These are phyloP conservation scores for Oryza meyeriana DNA, from an alignment of 176 grass and related monocot species.

Conservation along the genomic window DNA sequence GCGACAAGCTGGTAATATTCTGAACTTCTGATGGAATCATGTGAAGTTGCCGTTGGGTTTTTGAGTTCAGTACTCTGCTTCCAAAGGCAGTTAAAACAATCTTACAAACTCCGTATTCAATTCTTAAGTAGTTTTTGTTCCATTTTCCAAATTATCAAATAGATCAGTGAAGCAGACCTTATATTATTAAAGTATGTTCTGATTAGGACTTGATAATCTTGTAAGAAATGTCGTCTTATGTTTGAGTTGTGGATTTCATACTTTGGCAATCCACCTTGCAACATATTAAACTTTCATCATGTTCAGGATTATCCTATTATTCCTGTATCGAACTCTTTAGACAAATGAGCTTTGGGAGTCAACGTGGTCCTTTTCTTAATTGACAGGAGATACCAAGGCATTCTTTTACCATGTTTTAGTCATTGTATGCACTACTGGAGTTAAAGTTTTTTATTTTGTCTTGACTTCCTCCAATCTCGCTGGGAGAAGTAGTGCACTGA, in stretches of 20 bases:
- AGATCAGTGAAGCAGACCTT: neutral
- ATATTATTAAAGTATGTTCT: neutral
- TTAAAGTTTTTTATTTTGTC: slow-evolving; percentile 6
- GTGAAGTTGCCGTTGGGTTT: neutral
- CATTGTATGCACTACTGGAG: neutral
- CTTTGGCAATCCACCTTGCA: neutral
- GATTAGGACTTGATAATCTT: neutral
- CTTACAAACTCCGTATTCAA: neutral
- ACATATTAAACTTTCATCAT: neutral
- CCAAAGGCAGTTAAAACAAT: neutral
- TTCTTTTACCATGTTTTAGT: neutral
- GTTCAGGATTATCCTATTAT: neutral
- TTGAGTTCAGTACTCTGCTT: neutral
- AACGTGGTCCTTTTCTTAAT: neutral
- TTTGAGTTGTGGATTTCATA: neutral
- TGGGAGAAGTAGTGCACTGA: neutral
- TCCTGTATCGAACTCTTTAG: neutral
- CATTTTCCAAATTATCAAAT: neutral
- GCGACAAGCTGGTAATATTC: slow-evolving; percentile 87
- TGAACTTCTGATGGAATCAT: neutral
- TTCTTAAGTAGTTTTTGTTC: neutral
- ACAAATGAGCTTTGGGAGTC: neutral
- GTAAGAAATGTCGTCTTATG: slow-evolving; percentile 4
- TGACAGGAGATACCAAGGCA: neutral
- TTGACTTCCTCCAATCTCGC: neutral